Conservation (phyloP, 1,284 basidiomycete genomes). For the Volvariella volvacea region DNA sequence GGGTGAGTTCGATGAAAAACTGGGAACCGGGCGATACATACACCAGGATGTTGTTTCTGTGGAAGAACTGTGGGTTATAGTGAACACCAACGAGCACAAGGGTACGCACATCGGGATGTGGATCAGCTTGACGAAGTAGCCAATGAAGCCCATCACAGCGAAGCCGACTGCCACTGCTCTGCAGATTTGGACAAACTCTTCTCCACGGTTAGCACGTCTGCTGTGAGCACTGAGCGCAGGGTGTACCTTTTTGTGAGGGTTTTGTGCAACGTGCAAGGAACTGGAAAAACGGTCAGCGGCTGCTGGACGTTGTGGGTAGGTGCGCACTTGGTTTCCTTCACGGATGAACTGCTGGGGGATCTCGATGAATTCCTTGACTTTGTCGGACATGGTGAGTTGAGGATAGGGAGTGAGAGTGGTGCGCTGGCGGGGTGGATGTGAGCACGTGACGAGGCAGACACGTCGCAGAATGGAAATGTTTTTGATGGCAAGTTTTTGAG, state of each 20-base stretch:
- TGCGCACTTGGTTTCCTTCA: constrained; percentile 86
- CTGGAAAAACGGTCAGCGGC: constrained; percentile 33
- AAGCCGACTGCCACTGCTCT: constrained; percentile 93
- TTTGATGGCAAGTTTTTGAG: constrained; percentile 18
- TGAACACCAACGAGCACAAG: constrained; percentile 3
- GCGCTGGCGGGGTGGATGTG: constrained; percentile 11
- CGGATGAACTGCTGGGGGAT: constrained; percentile 89
- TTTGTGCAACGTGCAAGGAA: constrained; percentile 98
- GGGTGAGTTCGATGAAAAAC: constrained; percentile 9
- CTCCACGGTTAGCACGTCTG: constrained; percentile 4
- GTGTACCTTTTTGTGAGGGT: constrained; percentile 81
- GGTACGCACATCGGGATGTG: constrained; percentile 88
- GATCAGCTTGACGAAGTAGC: constrained; percentile 92
- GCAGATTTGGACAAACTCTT: constrained; percentile 91
- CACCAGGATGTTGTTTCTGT: constrained; percentile 92
- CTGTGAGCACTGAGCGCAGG: background rate
- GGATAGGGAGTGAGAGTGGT: constrained; percentile 13
- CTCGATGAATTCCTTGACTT: constrained; percentile 86
- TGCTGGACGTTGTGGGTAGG: background rate
- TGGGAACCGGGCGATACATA: constrained; percentile 40
- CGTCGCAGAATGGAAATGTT: constrained; percentile 13
- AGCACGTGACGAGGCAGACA: constrained; percentile 8
- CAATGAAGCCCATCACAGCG: constrained; percentile 97
- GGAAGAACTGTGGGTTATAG: constrained; percentile 16
- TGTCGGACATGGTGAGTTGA: constrained; percentile 70